These are phyloP conservation scores for Nitzschia sp. DNA, from an alignment of 108 stramenopile species.

Conservation along the genomic window DNA sequence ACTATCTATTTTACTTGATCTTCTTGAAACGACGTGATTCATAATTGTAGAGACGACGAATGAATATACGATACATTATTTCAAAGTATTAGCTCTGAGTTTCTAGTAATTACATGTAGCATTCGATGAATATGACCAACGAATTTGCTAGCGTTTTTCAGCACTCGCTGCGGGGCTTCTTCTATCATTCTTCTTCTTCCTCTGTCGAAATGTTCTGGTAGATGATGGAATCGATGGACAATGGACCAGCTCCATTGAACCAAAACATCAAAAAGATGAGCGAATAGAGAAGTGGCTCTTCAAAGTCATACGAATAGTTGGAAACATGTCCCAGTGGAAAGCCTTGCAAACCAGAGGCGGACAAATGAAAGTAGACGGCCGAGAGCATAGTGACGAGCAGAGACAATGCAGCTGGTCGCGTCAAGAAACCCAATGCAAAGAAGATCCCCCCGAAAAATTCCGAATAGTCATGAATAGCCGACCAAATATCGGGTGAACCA, in stretches of 20 bases:
- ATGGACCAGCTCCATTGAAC: conserved; percentile 54
- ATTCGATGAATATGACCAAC: no score
- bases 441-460: conserved; percentile 49
- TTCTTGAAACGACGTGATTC: no score
- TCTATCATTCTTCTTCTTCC: conserved; percentile 33
- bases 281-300: conserved; percentile 45
- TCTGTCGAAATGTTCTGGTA: conserved; percentile 42
- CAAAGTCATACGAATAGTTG: conserved; percentile 56
- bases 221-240: conserved; percentile 44
- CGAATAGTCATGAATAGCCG: conserved; percentile 48
- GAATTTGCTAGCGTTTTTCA: no score
- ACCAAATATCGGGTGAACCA: conserved; percentile 37
- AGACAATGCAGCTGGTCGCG: conserved; percentile 50
- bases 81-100: no score
- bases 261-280: conserved; percentile 50
- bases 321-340: conserved; percentile 50
- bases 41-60: no score
- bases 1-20: no score
- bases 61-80: no score
- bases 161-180: no score
- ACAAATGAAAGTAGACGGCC: conserved; percentile 53
- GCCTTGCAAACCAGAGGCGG: conserved; percentile 37
- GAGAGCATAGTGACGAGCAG: conserved; percentile 41
- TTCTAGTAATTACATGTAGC: no score
- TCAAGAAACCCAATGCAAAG: conserved; percentile 46